phyloP scores from a whole-genome alignment of 768 basidiomycete genomes.

The Tulasnella sp. region DNA sequence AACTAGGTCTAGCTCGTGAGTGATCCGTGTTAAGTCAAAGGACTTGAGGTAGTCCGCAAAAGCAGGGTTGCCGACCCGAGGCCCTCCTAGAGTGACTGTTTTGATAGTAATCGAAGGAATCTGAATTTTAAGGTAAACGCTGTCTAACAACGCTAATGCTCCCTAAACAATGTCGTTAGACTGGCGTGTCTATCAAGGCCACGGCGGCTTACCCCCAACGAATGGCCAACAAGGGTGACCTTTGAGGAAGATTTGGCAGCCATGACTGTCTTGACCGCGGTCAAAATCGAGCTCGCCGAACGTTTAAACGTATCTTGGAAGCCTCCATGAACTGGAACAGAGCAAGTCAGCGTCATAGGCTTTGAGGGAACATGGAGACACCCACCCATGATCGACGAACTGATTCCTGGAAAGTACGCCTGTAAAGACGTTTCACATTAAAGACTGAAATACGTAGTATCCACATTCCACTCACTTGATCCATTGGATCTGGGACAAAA shows the following conservation, averaged over 20 bases:
- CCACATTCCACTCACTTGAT: background rate
- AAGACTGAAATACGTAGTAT: background rate
- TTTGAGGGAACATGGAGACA: background rate
- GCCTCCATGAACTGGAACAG: conserved; percentile 7
- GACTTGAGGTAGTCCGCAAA: conserved; percentile 43
- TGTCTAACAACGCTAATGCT: conserved; percentile 9
- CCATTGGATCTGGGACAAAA: background rate
- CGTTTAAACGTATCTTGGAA: conserved; percentile 4
- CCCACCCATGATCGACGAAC: background rate
- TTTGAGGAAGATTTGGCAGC: background rate
- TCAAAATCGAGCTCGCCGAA: background rate
- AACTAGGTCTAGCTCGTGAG: conserved; percentile 24
- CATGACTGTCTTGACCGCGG: conserved; percentile 13
- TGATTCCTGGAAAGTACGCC: conserved; percentile 10
- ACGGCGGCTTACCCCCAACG: conserved; percentile 5
- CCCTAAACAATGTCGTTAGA: background rate
- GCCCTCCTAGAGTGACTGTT: conserved; percentile 9
- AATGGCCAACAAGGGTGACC: conserved; percentile 19
- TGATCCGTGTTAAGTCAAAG: conserved; percentile 21
- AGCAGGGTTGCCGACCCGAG: conserved; percentile 31
- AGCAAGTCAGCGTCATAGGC: background rate
- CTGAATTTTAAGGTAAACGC: conserved; percentile 14
- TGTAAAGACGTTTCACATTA: background rate
- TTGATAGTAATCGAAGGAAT: conserved; percentile 17
- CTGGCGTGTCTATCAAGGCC: background rate